These are phyloP conservation scores for Lathyrus aphaca DNA, from an alignment of 306 rosid species.

Conservation along the genomic window DNA sequence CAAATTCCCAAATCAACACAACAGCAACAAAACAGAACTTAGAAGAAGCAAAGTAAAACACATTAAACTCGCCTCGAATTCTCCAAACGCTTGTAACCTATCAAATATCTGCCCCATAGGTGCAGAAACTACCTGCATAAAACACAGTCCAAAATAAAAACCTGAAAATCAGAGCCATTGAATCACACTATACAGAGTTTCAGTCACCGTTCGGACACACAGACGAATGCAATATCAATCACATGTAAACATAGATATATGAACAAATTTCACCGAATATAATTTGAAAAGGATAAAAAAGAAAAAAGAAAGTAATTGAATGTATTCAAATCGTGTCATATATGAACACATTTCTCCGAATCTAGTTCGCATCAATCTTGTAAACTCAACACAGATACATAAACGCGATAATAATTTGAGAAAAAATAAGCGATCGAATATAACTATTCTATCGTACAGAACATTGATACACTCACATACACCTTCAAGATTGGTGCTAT, in stretches of 20 bases:
- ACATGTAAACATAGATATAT: neutral
- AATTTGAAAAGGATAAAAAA: neutral
- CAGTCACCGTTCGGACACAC: neutral
- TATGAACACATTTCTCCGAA: neutral
- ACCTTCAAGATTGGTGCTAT: neutral
- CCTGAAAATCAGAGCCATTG: slow-evolving; percentile 28
- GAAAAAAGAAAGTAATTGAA: neutral
- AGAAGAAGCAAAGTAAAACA: slow-evolving; percentile 7
- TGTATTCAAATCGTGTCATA: neutral
- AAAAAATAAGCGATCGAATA: neutral
- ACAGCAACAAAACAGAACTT: slow-evolving; percentile 14
- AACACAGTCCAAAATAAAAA: slow-evolving; percentile 33
- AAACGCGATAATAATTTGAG: neutral
- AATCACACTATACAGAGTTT: neutral
- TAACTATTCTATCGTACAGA: neutral
- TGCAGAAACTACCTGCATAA: slow-evolving; percentile 73
- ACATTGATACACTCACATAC: too few relatives aligned
- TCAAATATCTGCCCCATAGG: slow-evolving; percentile 95
- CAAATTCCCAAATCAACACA: slow-evolving; percentile 29
- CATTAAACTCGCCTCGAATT: slow-evolving; percentile 73
- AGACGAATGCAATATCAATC: neutral
- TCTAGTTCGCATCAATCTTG: neutral
- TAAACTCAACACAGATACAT: neutral
- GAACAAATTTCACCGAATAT: neutral
- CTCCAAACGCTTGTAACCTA: slow-evolving; percentile 85